Conservation (phyloP, 495 filamentous ascomycete species). For the Penicillium nucicola region DNA sequence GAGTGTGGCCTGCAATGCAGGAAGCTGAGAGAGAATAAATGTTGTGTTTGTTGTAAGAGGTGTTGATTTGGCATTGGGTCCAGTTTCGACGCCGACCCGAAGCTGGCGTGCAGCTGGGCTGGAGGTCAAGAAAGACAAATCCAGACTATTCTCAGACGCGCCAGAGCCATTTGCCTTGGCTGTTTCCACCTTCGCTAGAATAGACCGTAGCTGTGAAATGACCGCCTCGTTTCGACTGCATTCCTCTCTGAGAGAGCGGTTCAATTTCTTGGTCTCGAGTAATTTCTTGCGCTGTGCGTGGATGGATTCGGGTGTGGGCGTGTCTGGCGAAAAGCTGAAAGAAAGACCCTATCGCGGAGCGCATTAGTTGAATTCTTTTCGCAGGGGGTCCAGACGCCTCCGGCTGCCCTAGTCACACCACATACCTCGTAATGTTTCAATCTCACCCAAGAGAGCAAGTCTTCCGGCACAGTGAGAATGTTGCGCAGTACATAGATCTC, state of each 20-base stretch:
- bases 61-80: constrained; percentile 33
- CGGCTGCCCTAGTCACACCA: constrained; percentile 4
- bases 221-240: constrained; percentile 71
- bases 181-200: constrained; percentile 41
- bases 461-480: constrained; percentile 73
- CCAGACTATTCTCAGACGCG: constrained; percentile 21
- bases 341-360: constrained; percentile 31
- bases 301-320: constrained; percentile 62
- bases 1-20: constrained; percentile 66
- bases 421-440: constrained; percentile 82
- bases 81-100: constrained; percentile 39
- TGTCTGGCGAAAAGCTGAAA: constrained; percentile 29
- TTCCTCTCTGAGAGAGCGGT: constrained; percentile 70
- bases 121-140: constrained; percentile 53
- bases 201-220: constrained; percentile 59
- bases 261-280: constrained; percentile 76
- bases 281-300: constrained; percentile 70
- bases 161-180: constrained; percentile 22
- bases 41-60: constrained; percentile 70
- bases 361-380: constrained; percentile 11
- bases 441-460: constrained; percentile 71
- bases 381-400: not conserved
- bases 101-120: constrained; percentile 42
- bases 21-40: constrained; percentile 79
- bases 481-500: constrained; percentile 86